Evolutionary conservation across 2,329 filamentous ascomycete species (phyloP), one percentile per base, ranked within the genome.

Genomic region (Leptographium lundbergii): DNA sequence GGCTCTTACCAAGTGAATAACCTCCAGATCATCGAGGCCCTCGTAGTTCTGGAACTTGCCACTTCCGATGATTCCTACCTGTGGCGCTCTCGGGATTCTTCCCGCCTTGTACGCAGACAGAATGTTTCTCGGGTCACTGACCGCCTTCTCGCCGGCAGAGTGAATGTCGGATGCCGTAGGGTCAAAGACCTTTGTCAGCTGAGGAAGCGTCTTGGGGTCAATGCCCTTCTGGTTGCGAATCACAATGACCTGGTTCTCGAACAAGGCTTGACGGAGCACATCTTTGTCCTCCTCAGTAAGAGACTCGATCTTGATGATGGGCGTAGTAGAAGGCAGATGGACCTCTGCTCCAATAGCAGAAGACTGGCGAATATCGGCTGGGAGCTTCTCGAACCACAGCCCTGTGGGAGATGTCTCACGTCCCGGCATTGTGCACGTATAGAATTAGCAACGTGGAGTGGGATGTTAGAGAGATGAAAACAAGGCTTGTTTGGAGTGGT

Each of bases 101-200:
- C 59, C 60, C 1, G 60, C 62, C 47, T 57, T 56, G 59, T 63
- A 62, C 0, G 60, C 60, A 0, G 62, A 61, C 56, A 63, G 52
- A 27, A 63, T 62, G 51, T 62, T 63, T 45, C 57, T 56, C 13
- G 60, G 60, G 51, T 63, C 61, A 54, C 59, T 63, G 17, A 63
- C 62, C 7, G 60, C 62, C 56, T 60, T 60, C 3, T 57, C 56
- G 27, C 62, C 62, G 19, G 60, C 62, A 19, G 62, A 63, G 59
- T 62, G 62, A 5, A 58, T 45, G 54, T 63, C 61, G 7, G 59
- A 61, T 1, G 62, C 57, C 1, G 59, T 59, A 1, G 62, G 32
- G 47, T 63, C 62, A 36, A 63, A 63, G 14, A 63, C 22, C 27
- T 58, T 57, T 1, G 60, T 58, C 10, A 63, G 57, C n/a, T 48